phyloP scores from a whole-genome alignment of 2,329 filamentous ascomycete genomes.

The Pseudofabraea citricarpa region DNA sequence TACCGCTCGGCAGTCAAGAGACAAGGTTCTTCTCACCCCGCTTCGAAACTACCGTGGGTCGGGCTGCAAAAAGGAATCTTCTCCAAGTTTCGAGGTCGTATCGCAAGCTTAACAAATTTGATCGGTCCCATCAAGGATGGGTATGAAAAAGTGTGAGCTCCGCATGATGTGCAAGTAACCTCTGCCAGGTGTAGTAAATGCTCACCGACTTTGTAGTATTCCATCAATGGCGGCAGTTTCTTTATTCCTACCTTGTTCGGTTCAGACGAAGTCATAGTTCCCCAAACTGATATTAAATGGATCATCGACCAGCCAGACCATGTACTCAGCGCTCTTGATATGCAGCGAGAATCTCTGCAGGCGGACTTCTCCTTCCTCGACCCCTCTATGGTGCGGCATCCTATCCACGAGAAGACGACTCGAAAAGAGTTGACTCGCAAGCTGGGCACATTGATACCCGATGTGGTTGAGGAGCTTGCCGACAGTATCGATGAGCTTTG shows the following conservation, averaged over 20 bases:
- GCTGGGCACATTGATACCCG: slow-evolving; percentile 19
- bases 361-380: slow-evolving; percentile 33
- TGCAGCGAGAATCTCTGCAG: slow-evolving; percentile 34
- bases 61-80: slow-evolving; percentile 8
- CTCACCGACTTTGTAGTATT: too few relatives aligned
- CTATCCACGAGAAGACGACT: slow-evolving; percentile 27
- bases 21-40: too few relatives aligned
- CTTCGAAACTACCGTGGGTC: slow-evolving; percentile 13
- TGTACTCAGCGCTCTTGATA: slow-evolving; percentile 27
- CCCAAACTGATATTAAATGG: slow-evolving; percentile 33
- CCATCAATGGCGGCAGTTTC: slow-evolving; percentile 34
- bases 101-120: slow-evolving; percentile 6
- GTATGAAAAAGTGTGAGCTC: too few relatives aligned
- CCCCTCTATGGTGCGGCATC: slow-evolving; percentile 25
- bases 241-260: slow-evolving; percentile 34
- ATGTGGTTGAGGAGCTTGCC: slow-evolving; percentile 16
- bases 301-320: slow-evolving; percentile 32
- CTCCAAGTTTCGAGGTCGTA: slow-evolving; percentile 8
- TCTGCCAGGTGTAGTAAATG: too few relatives aligned
- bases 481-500: slow-evolving; percentile 10
- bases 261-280: slow-evolving; percentile 35
- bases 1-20: too few relatives aligned
- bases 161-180: too few relatives aligned
- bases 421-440: slow-evolving; percentile 27
- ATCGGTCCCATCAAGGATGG: slow-evolving; percentile 10